Percentiles rank a stretch among this genome's conserved stretches.
Conservation (phyloP, 2,329 filamentous ascomycete species). For the Shiraia sp. region DNA sequence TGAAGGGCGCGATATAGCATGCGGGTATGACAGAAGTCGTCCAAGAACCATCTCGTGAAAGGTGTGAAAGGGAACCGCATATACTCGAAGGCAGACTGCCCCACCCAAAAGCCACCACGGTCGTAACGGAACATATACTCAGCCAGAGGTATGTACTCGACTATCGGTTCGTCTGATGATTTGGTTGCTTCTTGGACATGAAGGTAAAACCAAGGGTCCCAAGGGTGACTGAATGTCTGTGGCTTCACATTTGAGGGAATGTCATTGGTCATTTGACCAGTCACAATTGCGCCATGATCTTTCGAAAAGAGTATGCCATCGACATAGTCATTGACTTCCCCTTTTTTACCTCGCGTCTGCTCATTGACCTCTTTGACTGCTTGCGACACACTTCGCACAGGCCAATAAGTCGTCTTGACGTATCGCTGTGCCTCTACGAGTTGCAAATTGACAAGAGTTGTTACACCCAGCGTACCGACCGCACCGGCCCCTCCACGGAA, state of each 20-base stretch:
- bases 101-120: conserved; percentile 71
- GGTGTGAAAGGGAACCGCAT: conserved; percentile 68
- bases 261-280: conserved; percentile 49
- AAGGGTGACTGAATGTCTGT: conserved; percentile 47
- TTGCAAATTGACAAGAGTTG: conserved; percentile 59
- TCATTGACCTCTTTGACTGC: conserved; percentile 48
- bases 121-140: conserved; percentile 76
- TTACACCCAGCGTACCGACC: conserved; percentile 69
- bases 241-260: conserved; percentile 31
- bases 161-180: conserved; percentile 35
- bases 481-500: conserved; percentile 68
- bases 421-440: conserved; percentile 52
- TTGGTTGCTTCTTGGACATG: conserved; percentile 49
- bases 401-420: conserved; percentile 55
- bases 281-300: conserved; percentile 49
- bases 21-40: conserved; percentile 65
- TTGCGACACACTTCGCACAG: conserved; percentile 47
- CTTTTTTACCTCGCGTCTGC: conserved; percentile 39
- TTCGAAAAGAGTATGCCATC: conserved; percentile 56
- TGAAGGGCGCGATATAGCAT: conserved; percentile 70
- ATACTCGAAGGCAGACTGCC: conserved; percentile 64
- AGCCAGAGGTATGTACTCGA: conserved; percentile 62
- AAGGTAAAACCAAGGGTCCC: conserved; percentile 58
- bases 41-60: conserved; percentile 63
- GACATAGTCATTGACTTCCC: conserved; percentile 50